Percentiles rank a stretch among this genome's conserved stretches.
These are phyloP conservation scores for Deinandra increscens DNA, from an alignment of 129 eudicot species.

Conservation along the genomic window DNA sequence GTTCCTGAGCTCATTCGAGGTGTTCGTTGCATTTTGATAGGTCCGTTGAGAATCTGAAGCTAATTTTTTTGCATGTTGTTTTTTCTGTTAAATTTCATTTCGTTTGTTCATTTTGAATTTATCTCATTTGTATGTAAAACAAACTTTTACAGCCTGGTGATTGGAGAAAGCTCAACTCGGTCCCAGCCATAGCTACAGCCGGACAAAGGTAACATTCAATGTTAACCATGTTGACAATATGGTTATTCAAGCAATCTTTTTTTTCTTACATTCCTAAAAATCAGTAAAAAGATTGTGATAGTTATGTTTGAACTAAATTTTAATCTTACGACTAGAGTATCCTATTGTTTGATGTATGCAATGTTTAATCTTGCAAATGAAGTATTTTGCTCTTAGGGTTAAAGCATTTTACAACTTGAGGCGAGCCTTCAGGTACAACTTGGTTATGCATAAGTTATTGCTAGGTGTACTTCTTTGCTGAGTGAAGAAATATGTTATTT, in stretches of 20 bases:
- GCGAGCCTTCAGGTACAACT: too few relatives aligned
- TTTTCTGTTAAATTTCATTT: not conserved
- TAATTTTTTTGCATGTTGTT: not conserved
- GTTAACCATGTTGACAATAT: conserved; percentile 94
- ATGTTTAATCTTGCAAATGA: too few relatives aligned
- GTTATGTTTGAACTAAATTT: not conserved
- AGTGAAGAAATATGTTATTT: too few relatives aligned
- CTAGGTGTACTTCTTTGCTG: too few relatives aligned
- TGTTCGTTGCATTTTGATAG: conserved; percentile 76
- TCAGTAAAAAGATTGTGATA: not conserved
- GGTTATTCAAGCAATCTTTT: conserved; percentile 92
- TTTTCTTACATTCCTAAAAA: not conserved
- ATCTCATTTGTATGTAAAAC: not conserved
- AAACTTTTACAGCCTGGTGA: conserved; percentile 68
- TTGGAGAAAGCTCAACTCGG: conserved; percentile 98
- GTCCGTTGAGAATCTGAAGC: conserved; percentile 81
- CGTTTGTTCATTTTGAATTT: not conserved
- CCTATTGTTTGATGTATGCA: conserved; percentile 51
- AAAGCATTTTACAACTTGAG: too few relatives aligned
- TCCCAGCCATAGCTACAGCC: conserved; percentile 85
- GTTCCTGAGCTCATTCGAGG: conserved; percentile 87
- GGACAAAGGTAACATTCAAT: conserved; percentile 95
- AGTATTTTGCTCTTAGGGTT: too few relatives aligned
- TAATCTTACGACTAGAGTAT: not conserved
- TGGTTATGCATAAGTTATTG: too few relatives aligned